Conservation (phyloP, 495 filamentous ascomycete species). For the Articulospora tetracladia region DNA sequence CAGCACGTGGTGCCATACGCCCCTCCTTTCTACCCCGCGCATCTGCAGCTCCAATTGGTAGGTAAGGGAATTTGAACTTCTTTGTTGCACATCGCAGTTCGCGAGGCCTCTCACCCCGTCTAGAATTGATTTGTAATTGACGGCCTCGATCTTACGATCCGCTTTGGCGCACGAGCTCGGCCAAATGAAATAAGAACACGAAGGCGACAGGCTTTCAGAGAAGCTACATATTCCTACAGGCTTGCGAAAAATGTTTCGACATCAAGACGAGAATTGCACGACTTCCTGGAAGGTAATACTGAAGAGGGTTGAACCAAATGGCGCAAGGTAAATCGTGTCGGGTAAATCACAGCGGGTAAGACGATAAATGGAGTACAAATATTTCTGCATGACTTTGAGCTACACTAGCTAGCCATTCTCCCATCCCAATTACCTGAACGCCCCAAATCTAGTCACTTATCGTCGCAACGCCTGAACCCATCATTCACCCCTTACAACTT, state of each 20-base stretch:
- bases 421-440: conserved; percentile 8
- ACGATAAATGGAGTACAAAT: conserved; percentile 15
- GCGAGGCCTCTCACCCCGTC: not conserved
- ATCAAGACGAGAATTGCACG: too few species aligned
- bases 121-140: not conserved
- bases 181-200: not conserved
- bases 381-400: conserved; percentile 26
- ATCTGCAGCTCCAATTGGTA: not conserved
- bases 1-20: not conserved
- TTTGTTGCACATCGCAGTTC: not conserved
- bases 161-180: not conserved
- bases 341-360: not conserved
- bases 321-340: not conserved
- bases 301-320: too few species aligned
- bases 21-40: not conserved
- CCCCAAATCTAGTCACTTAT: not conserved
- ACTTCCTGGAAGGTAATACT: too few species aligned
- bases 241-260: too few species aligned
- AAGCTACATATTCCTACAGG: too few species aligned
- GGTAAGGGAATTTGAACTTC: not conserved
- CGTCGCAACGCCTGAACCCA: not conserved
- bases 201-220: too few species aligned
- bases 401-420: conserved; percentile 24
- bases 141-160: not conserved
- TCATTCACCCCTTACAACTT: conserved; percentile 14